Percentiles rank a stretch among this genome's conserved stretches.
These are phyloP conservation scores for Circinella minor DNA, from an alignment of 371 early-diverging fungal species.

Conservation along the genomic window DNA sequence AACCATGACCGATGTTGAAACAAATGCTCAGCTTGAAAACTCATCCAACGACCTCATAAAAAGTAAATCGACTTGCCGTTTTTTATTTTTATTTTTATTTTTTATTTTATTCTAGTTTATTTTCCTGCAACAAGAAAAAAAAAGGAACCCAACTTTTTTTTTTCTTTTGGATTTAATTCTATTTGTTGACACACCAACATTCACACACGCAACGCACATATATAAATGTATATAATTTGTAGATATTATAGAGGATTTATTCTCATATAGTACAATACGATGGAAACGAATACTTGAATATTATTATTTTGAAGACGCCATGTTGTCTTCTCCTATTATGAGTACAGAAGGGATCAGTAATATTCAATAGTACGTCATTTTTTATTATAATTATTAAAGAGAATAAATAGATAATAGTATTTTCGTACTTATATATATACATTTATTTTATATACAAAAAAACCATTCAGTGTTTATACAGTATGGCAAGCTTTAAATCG, in stretches of 20 bases:
- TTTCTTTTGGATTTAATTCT: slow-evolving; percentile 6
- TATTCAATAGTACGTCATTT: slow-evolving; percentile 51
- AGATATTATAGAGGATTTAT: slow-evolving; percentile 50
- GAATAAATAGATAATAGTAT: background rate
- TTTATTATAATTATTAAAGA: background rate
- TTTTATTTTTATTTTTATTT: background rate
- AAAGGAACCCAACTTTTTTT: background rate
- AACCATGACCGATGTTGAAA: slow-evolving; percentile 33
- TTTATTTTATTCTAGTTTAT: background rate
- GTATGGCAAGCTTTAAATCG: slow-evolving; percentile 68
- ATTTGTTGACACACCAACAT: background rate
- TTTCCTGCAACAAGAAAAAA: background rate
- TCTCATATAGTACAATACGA: slow-evolving; percentile 46
- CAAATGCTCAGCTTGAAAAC: slow-evolving; percentile 35
- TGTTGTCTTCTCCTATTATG: slow-evolving; percentile 56
- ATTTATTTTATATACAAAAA: too few species aligned
- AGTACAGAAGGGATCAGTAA: slow-evolving; percentile 60
- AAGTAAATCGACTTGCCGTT: slow-evolving; percentile 22
- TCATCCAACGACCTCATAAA: slow-evolving; percentile 38
- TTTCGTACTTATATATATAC: too few species aligned
- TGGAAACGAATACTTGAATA: slow-evolving; percentile 46
- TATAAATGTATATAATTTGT: background rate
- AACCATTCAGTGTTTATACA: slow-evolving; percentile 51
- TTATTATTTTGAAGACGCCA: slow-evolving; percentile 47
- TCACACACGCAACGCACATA: too few species aligned